Evolutionary conservation across 768 basidiomycete species (phyloP).

Genomic region (Boletus tomentosulus): DNA sequence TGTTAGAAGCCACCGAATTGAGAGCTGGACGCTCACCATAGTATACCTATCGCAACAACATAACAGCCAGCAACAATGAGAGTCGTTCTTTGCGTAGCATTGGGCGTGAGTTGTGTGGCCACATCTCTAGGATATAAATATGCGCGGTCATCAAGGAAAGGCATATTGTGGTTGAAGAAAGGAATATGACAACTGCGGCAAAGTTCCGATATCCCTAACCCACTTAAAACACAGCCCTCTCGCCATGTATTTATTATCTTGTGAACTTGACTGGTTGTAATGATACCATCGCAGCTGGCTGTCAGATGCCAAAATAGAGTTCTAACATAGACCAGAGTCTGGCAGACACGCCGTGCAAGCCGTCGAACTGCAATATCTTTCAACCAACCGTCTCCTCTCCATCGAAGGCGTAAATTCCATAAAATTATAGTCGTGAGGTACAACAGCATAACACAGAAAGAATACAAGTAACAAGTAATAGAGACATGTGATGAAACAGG

Average conservation of each 20-base stretch:
- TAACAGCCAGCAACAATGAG: conserved; percentile 79
- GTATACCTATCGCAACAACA: conserved; percentile 67
- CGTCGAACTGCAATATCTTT: too few relatives aligned
- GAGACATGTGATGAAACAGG: conserved; percentile 1
- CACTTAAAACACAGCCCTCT: not conserved
- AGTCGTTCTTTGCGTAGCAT: conserved; percentile 67
- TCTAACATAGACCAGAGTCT: too few relatives aligned
- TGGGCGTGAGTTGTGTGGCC: conserved; percentile 51
- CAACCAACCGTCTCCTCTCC: not conserved
- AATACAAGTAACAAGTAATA: conserved; percentile 9
- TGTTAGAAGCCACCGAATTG: conserved; percentile 1
- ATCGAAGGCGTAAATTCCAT: not conserved
- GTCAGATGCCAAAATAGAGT: too few relatives aligned
- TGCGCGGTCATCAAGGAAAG: conserved; percentile 18
- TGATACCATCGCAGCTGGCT: too few relatives aligned
- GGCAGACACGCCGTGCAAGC: too few relatives aligned
- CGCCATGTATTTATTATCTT: too few relatives aligned
- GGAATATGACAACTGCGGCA: conserved; percentile 7
- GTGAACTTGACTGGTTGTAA: too few relatives aligned
- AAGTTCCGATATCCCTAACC: not conserved
- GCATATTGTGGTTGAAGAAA: conserved; percentile 29
- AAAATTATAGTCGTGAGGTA: conserved; percentile 18
- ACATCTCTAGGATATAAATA: conserved; percentile 25
- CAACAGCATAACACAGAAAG: conserved; percentile 14
- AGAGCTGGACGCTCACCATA: conserved; percentile 53